Base-by-base conservation (phyloP, 768 basidiomycete genomes). In the Thelephora ganbajun region DNA sequence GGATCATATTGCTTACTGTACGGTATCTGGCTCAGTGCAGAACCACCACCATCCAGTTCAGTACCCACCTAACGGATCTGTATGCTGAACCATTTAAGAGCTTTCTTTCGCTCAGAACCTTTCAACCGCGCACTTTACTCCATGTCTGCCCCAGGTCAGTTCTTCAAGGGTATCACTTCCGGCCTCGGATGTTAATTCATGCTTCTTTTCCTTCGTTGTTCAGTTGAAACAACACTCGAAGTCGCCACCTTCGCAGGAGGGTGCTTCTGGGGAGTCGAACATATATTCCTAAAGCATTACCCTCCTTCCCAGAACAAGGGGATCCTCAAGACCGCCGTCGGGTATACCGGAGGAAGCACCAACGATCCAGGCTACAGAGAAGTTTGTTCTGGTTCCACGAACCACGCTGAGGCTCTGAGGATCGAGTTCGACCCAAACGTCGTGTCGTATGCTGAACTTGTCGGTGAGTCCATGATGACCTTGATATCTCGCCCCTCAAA, bases 241-340 rank as follows among this genome's bases (percentile, higher is more conserved):
- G 53, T 71, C 44, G 73, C 74, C 4, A 74, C 65, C 2, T 75
- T 74, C 47, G 74, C 76, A 5, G 66, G 71, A 7, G 83, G 86
- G 18, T 88, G 86, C 58, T 89, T 89, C 63, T 88, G 86, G 87
- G 87, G 86, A 14, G 80, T 82, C 16, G 83, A 90, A 54, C 85
- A 89, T 57, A 85, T 88, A 59, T 89, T 87, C 61, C 57, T 85
- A 47, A 84, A 86, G 64, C 72, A 86, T 54, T 87, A 77, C 64
- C 81, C 82, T 0, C 79, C 79, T 19, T 58, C 73, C 4, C 63
- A 83, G 60, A 73, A 76, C 59, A 86, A 82, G 63, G 84, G 86
- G 11, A 81, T 89, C 45, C 54, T 87, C 41, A 77, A 76, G 57
- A 84, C 82, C 1, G 59, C 73, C 13, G 88, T 91, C 3, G 88